A percentile compares a stretch with the other conserved stretches of the same genome.
These are phyloP conservation scores for Boeremia lycopersici DNA, from an alignment of 2,329 filamentous ascomycete species.

Conservation along the genomic window DNA sequence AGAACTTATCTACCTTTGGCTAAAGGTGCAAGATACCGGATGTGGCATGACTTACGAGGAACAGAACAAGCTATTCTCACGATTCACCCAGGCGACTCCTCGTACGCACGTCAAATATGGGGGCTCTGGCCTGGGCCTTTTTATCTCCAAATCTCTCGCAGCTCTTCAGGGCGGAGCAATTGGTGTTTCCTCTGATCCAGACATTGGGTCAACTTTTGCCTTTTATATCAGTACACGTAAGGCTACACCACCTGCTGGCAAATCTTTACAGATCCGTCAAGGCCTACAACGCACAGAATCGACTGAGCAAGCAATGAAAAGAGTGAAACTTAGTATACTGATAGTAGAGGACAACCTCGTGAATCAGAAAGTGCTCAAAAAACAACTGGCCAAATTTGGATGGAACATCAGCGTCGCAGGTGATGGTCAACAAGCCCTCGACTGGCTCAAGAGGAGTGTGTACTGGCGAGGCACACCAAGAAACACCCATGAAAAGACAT, in stretches of 20 bases:
- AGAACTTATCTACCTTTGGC: slow-evolving; percentile 42
- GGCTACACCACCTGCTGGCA: slow-evolving; percentile 17
- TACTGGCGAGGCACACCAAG: slow-evolving; percentile 27
- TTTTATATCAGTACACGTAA: slow-evolving; percentile 48
- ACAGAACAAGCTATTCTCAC: slow-evolving; percentile 40
- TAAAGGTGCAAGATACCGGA: slow-evolving; percentile 48
- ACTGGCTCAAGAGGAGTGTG: slow-evolving; percentile 40
- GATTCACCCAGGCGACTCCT: slow-evolving; percentile 40
- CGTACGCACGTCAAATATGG: slow-evolving; percentile 48
- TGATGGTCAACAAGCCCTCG: slow-evolving; percentile 48
- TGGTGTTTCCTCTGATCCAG: slow-evolving; percentile 46
- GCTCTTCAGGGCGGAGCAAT: slow-evolving; percentile 50
- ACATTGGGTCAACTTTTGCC: slow-evolving; percentile 46
- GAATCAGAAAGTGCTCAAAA: slow-evolving; percentile 50
- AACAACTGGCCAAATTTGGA: slow-evolving; percentile 46
- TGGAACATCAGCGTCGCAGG: slow-evolving; percentile 47
- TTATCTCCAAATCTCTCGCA: slow-evolving; percentile 47
- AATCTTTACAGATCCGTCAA: slow-evolving; percentile 13
- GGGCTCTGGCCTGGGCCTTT: slow-evolving; percentile 51
- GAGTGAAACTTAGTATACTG: slow-evolving; percentile 30
- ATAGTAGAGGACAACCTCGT: slow-evolving; percentile 50
- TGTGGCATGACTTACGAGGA: slow-evolving; percentile 48
- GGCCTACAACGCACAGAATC: slow-evolving; percentile 17
- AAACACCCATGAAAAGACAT: not conserved
- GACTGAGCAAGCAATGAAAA: slow-evolving; percentile 30